Base-by-base conservation (phyloP, 345 rosid genomes). In the Salix arbutifolia region DNA sequence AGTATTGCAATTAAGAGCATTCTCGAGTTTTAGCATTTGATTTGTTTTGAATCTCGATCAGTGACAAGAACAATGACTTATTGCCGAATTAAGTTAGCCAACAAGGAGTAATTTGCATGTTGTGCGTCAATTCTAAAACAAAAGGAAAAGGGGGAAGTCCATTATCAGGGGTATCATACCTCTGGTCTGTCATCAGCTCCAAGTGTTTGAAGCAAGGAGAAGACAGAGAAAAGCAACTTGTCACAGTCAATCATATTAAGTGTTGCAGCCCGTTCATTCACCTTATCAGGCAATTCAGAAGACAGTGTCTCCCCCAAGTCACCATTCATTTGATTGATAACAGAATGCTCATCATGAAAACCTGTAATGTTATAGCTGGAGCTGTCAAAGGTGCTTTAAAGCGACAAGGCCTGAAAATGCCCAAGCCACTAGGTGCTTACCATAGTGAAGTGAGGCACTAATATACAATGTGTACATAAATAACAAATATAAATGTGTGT, bases 111-210 rank as follows among this genome's bases (percentile, higher is more conserved):
- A 16, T 38, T n/a, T 16, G 33, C 18, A 21, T 71, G 74, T 3
- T 33, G n/a, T 48, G 14, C 17, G 19, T 18, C 0, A 72, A 56
- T 25, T 33, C 13, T 1, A 16, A 23, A 25, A n/a, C 25, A 33
- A 71, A 53, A 61, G 65, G 65, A 23, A 26, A 77, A 46, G 10
- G 8, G 33, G 26, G 8, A 35, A 35, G 50, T 33, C 38, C 38
- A 48, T 18, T 25, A 18, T 48, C 37, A 71, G 31, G 62, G 50
- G 62, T 71, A 77, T 71, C 73, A 73, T 84, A 95, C 99, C 99
- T 96, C 99, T 52, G 99, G 96, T 79, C 99, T 91, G 72, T 93
- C 98, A 76, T 96, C 99, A 80, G 85, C 91, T 78, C 97, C 99
- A 83, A 93, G 96, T 86, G 89, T 90, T 82, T 92, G 96, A 84